Base-by-base conservation (phyloP, 805 yeast genomes). In the Wilhelminamyces savonicus region DNA sequence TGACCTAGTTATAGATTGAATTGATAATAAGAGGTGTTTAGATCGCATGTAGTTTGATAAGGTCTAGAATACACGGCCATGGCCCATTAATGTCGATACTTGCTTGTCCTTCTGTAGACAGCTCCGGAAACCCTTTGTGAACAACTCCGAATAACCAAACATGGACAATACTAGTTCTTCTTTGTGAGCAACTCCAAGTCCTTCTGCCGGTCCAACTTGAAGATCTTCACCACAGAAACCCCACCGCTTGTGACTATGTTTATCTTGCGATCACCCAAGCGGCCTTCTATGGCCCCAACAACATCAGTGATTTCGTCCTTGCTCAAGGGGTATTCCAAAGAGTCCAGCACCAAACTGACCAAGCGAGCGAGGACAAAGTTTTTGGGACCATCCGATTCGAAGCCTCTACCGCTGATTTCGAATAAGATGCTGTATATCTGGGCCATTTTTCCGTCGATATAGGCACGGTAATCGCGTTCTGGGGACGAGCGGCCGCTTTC, bases 341-440 rank as follows among this genome's bases (percentile, higher is more conserved):
- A 59, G 36, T 64, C 69, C 25, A 44, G 43, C 7, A 63, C 43
- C 3, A 45, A n/a, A n/a, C n/a, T n/a, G n/a, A n/a, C n/a, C n/a
- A n/a, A n/a, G n/a, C n/a, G n/a, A n/a, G n/a, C n/a, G n/a, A n/a
- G n/a, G n/a, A n/a, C n/a, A n/a, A n/a, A n/a, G n/a, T n/a, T n/a
- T n/a, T n/a, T n/a, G n/a, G n/a, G n/a, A n/a, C n/a, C n/a, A n/a
- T n/a, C n/a, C n/a, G n/a, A n/a, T n/a, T n/a, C n/a, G n/a, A n/a
- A n/a, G n/a, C n/a, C n/a, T n/a, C 14, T 20, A 13, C 27, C 32
- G 24, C 37, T 28, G 11, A 53, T 24, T 29, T 63, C 68, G 37
- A 41, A 56, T 3, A 64, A 41, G 3, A 61, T 51, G 26, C 62
- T 57, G 35, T 62, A 64, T 11, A 63, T 37, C 8, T 54, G 37